phyloP scores from a whole-genome alignment of 2,329 filamentous ascomycete species.

The Colletotrichum zoysiae region DNA sequence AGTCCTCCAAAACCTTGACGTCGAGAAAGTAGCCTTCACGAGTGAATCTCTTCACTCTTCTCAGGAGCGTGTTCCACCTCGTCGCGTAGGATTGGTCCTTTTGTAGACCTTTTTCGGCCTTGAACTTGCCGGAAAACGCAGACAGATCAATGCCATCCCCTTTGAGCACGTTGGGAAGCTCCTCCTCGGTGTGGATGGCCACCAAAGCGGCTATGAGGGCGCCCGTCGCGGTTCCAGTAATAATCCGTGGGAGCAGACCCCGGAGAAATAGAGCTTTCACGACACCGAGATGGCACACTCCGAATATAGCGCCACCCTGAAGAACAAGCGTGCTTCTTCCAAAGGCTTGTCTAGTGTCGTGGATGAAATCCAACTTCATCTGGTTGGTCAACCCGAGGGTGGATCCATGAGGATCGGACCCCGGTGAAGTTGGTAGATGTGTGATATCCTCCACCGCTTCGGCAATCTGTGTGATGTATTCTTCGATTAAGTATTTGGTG shows the following conservation, averaged over 20 bases:
- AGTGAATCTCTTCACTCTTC: conserved; percentile 77
- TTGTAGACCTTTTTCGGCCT: conserved; percentile 49
- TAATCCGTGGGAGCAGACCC: conserved; percentile 87
- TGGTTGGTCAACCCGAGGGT: conserved; percentile 71
- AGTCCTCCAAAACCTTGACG: conserved; percentile 83
- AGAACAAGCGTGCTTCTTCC: conserved; percentile 87
- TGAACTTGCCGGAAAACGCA: conserved; percentile 69
- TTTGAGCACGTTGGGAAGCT: conserved; percentile 80
- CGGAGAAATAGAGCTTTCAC: conserved; percentile 87
- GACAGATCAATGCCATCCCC: conserved; percentile 86
- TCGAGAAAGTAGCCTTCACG: conserved; percentile 87
- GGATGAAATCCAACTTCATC: conserved; percentile 86
- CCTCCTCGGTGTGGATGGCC: conserved; percentile 87
- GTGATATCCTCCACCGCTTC: conserved; percentile 84
- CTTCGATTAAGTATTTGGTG: conserved; percentile 90
- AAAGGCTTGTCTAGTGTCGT: conserved; percentile 89
- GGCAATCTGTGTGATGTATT: conserved; percentile 89
- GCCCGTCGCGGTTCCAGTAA: conserved; percentile 91
- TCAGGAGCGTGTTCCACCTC: conserved; percentile 70
- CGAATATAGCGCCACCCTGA: conserved; percentile 92
- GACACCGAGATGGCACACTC: conserved; percentile 89
- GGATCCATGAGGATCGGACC: conserved; percentile 51
- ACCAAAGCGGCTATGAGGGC: conserved; percentile 91
- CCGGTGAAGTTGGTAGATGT: conserved; percentile 69
- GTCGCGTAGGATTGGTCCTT: conserved; percentile 56